Conservation (phyloP, 2,329 filamentous ascomycete genomes). For the Cytospora chrysosperma region DNA sequence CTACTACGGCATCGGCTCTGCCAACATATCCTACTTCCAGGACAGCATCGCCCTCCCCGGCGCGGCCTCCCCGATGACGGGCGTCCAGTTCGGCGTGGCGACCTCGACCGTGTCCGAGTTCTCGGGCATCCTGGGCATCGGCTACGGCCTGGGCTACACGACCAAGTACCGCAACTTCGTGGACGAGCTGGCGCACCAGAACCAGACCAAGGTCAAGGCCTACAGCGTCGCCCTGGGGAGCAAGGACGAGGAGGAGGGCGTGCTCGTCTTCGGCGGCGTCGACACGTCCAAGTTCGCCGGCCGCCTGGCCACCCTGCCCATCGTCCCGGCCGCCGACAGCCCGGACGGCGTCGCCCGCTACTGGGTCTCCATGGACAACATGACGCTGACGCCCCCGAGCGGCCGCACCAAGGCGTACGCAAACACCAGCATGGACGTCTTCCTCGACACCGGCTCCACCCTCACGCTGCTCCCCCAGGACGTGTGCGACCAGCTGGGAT, state of each 20-base stretch:
- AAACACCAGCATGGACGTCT: slow-evolving; percentile 50
- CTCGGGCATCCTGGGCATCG: slow-evolving; percentile 70
- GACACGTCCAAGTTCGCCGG: slow-evolving; percentile 65
- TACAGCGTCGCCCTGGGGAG: slow-evolving; percentile 67
- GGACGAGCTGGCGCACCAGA: slow-evolving; percentile 49
- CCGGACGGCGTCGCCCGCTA: slow-evolving; percentile 54
- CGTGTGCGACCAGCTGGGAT: slow-evolving; percentile 50
- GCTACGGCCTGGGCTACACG: slow-evolving; percentile 55
- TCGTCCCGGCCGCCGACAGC: slow-evolving; percentile 54
- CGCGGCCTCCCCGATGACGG: slow-evolving; percentile 41
- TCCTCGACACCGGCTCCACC: slow-evolving; percentile 70
- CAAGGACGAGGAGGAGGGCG: slow-evolving; percentile 58
- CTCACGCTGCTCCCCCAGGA: slow-evolving; percentile 63
- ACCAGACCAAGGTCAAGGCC: slow-evolving; percentile 58
- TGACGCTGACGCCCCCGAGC: slow-evolving; percentile 42
- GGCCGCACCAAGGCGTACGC: slow-evolving; percentile 36
- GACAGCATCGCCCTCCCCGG: slow-evolving; percentile 46
- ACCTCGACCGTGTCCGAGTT: slow-evolving; percentile 47
- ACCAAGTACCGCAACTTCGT: slow-evolving; percentile 51
- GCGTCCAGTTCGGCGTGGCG: slow-evolving; percentile 68
- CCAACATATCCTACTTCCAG: slow-evolving; percentile 49
- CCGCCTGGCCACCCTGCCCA: slow-evolving; percentile 57
- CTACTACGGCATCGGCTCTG: slow-evolving; percentile 51
- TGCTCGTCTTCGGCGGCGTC: slow-evolving; percentile 66
- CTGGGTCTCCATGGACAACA: slow-evolving; percentile 49